Percentiles rank a stretch among this genome's conserved stretches.
Conservation (phyloP, 2,329 filamentous ascomycete genomes). For the Talaromyces marneffei region DNA sequence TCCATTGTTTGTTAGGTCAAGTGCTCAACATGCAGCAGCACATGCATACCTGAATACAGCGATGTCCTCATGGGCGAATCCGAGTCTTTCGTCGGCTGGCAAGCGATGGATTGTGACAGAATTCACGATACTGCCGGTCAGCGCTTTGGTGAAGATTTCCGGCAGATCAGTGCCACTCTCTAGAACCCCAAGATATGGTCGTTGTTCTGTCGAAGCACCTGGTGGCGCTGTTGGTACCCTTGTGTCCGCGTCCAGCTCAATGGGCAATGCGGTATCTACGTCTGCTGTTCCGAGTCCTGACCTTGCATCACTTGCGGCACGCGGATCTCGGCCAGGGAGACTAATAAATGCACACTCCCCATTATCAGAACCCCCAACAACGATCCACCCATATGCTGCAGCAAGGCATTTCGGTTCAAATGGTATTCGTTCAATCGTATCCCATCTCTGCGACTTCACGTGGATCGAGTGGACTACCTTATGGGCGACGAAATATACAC, state of each 20-base stretch:
- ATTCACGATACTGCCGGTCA: constrained; percentile 61
- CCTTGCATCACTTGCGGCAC: constrained; percentile 23
- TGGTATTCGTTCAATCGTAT: constrained; percentile 63
- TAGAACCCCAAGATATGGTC: constrained; percentile 17
- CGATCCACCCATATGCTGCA: constrained; percentile 82
- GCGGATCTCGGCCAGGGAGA: constrained; percentile 38
- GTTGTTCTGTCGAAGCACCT: constrained; percentile 20
- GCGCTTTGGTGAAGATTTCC: constrained; percentile 51
- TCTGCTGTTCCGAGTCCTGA: constrained; percentile 35
- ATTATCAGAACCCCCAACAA: constrained; percentile 74
- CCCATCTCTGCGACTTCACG: constrained; percentile 63
- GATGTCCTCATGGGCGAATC: constrained; percentile 50
- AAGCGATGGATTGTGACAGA: constrained; percentile 60
- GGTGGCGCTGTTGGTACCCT: constrained; percentile 20
- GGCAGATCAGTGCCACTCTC: constrained; percentile 25
- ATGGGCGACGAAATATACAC: constrained; percentile 79
- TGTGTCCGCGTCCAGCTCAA: constrained; percentile 39
- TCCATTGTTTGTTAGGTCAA: constrained; percentile 47
- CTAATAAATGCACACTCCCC: constrained; percentile 81
- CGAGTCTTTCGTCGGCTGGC: constrained; percentile 29
- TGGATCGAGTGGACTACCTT: constrained; percentile 68
- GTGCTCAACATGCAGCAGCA: neutral
- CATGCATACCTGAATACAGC: constrained; percentile 43
- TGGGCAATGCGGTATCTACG: constrained; percentile 53
- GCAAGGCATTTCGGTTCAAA: constrained; percentile 78